Evolutionary conservation across 2,329 filamentous ascomycete species (phyloP).

Genomic region (Verticillium dahliae): DNA sequence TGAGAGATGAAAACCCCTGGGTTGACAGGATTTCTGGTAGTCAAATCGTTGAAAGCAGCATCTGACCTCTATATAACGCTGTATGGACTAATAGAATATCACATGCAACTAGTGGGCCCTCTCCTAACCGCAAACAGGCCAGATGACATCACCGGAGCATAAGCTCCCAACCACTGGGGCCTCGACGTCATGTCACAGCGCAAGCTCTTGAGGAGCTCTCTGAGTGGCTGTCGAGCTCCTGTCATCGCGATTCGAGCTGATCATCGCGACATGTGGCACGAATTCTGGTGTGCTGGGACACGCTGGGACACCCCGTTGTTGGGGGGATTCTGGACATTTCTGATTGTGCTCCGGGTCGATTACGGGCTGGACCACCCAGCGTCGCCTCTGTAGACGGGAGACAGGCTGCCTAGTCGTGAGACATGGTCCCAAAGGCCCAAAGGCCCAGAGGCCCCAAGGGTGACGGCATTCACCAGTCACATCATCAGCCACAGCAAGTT

Average conservation of each 20-base stretch:
- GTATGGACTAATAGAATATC: background rate
- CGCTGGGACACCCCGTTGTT: background rate
- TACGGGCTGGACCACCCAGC: background rate
- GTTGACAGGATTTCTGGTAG: background rate
- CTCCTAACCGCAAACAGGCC: background rate
- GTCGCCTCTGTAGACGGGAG: background rate
- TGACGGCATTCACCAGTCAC: background rate
- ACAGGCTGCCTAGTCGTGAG: background rate
- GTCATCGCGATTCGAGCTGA: slow-evolving; percentile 10
- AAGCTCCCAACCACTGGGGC: slow-evolving; percentile 6
- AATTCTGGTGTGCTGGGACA: background rate
- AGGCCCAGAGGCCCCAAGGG: background rate
- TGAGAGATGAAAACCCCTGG: too few species aligned
- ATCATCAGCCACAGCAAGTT: background rate
- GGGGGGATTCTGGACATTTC: background rate
- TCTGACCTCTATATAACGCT: background rate
- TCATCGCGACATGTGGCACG: slow-evolving; percentile 9
- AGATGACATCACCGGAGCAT: slow-evolving; percentile 15
- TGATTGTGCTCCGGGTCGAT: background rate
- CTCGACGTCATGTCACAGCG: slow-evolving; percentile 8
- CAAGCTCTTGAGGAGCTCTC: slow-evolving; percentile 10
- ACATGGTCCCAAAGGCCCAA: background rate
- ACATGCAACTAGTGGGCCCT: background rate
- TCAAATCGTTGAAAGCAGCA: background rate
- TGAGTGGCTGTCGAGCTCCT: slow-evolving; percentile 7